Percentiles rank a stretch among this genome's conserved stretches.
Evolutionary conservation across 352 stramenopile genomes (phyloP).

Genomic region (Pythium plurisporium): DNA sequence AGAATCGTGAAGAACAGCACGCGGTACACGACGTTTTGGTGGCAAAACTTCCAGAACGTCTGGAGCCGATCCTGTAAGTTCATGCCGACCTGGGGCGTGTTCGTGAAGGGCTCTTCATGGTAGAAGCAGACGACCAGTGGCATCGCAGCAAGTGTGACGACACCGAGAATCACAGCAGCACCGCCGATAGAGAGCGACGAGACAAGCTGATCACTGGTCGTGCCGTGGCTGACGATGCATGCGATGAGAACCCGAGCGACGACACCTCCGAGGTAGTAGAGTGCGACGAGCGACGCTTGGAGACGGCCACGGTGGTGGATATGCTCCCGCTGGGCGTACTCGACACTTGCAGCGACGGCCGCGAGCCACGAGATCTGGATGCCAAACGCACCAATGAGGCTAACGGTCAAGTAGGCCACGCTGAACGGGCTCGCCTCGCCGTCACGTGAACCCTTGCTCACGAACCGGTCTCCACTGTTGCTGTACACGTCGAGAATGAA

Average conservation of each 20-base stretch:
- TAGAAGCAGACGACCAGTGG: conserved; percentile 18
- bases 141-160: conserved; percentile 13
- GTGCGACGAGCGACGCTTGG: conserved; percentile 5
- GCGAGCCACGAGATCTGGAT: conserved; percentile 25
- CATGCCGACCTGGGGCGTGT: neutral
- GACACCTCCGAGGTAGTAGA: conserved; percentile 9
- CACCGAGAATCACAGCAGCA: conserved; percentile 4
- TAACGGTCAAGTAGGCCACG: conserved; percentile 7
- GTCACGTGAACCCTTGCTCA: neutral
- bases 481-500: conserved; percentile 13
- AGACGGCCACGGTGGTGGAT: conserved; percentile 16
- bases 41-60: conserved; percentile 47
- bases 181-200: conserved; percentile 9
- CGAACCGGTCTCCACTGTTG: neutral
- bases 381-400: conserved; percentile 3
- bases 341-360: conserved; percentile 9
- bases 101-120: conserved; percentile 23
- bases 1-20: conserved; percentile 46
- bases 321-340: conserved; percentile 26
- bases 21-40: conserved; percentile 49
- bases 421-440: neutral
- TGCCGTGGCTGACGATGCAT: neutral
- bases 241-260: neutral
- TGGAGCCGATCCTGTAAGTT: conserved; percentile 8
- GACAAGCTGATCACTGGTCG: neutral